Percentiles rank a stretch among this genome's conserved stretches.
phyloP scores from a whole-genome alignment of 768 basidiomycete species.

The Dendrothele bispora region DNA sequence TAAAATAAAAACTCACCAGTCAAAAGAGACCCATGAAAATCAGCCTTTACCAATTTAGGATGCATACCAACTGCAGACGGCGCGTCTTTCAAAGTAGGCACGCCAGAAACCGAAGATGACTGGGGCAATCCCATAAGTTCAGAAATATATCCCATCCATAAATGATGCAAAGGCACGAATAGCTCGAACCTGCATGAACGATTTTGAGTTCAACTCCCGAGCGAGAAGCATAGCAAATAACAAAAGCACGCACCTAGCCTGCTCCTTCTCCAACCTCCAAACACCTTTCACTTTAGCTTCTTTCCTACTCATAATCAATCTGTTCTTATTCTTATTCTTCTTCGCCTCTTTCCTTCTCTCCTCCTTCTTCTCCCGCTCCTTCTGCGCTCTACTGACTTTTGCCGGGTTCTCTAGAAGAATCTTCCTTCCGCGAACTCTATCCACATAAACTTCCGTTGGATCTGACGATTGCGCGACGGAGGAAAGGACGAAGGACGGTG shows the following conservation, averaged over 20 bases:
- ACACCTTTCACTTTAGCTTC: conserved; percentile 58
- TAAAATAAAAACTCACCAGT: conserved; percentile 61
- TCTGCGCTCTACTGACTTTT: conserved; percentile 53
- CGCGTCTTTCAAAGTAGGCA: conserved; percentile 33
- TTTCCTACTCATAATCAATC: conserved; percentile 48
- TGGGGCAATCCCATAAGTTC: conserved; percentile 65
- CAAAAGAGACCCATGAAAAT: conserved; percentile 81
- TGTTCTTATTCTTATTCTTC: conserved; percentile 44
- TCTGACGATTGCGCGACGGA: conserved; percentile 55
- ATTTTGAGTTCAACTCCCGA: conserved; percentile 1
- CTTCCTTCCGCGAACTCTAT: conserved; percentile 65
- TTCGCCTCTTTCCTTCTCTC: conserved; percentile 37
- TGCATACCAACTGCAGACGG: conserved; percentile 66
- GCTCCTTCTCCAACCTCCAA: conserved; percentile 62
- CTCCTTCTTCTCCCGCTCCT: conserved; percentile 49
- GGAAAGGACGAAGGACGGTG: conserved; percentile 60
- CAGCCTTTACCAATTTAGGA: conserved; percentile 85
- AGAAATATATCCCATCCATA: conserved; percentile 91
- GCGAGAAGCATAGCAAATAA: too few species aligned
- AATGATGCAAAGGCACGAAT: conserved; percentile 72
- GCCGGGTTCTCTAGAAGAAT: conserved; percentile 71
- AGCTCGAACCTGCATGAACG: conserved; percentile 54
- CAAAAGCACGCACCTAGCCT: conserved; percentile 57
- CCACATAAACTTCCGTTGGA: conserved; percentile 57
- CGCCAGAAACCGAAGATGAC: conserved; percentile 26